Evolutionary conservation across 805 yeast species (phyloP), one percentile per base, ranked within the genome.

Genomic region (Cephaloascus fragrans): DNA sequence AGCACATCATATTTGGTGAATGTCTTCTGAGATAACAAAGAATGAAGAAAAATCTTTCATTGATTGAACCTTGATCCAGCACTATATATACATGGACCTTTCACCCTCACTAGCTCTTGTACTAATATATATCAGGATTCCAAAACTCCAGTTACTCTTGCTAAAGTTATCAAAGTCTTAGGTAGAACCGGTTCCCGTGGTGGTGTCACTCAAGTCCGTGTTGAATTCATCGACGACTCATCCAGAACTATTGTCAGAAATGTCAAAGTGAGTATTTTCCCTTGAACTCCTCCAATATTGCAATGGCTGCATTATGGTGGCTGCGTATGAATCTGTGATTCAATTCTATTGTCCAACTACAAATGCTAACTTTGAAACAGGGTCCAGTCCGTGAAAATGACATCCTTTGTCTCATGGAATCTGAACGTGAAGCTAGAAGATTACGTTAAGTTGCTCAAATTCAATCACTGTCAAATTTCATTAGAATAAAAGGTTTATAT

Each of bases 111-210:
- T n/a, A n/a, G n/a, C n/a, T n/a, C n/a, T n/a, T 23, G 12, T 23
- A 23, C 28, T 23, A 23, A 23, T 12, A 23, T 8, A 23, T 40
- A n/a, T 36, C 37, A 65, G 78, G 78, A 72, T 61, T 64, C 76
- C 52, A 75, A 80, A 73, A 80, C 86, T 72, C 96, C 96, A 69
- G 97, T 90, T 64, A 93, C 96, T 78, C 86, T 90, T 74, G 98
- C 97, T 70, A 90, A 90, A 81, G 98, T 90, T 68, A 87, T 87
- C 75, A 93, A 90, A 80, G 97, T 90, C 71, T 81, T 90, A 74
- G 97, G 97, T 72, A 90, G 98, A 77, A 90, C 98, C 83, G 98
- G 98, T 71, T 90, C 98, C 71, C 90, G 97, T 78, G 97, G 97
- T 84, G 96, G 96, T 80, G 96, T 86, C 73, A 86, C 95, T 75